A percentile compares a stretch with the other conserved stretches of the same genome.
Conservation (phyloP, 2,329 filamentous ascomycete species). For the Ascochyta koolunga region DNA sequence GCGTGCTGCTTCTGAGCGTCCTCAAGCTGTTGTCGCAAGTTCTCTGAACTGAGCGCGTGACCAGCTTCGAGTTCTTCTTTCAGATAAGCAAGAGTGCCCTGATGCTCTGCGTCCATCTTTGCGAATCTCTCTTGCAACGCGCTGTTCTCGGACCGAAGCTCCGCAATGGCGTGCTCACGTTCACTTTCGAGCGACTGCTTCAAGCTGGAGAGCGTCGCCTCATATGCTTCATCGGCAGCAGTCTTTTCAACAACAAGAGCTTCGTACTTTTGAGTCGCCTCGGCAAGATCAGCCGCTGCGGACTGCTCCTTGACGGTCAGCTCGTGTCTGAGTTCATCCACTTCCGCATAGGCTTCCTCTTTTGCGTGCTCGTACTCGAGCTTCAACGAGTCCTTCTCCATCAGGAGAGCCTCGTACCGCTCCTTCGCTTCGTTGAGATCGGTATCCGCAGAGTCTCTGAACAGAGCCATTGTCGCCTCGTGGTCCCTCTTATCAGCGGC, state of each 20-base stretch:
- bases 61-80: slow-evolving; percentile 38
- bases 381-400: slow-evolving; percentile 33
- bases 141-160: slow-evolving; percentile 36
- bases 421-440: slow-evolving; percentile 19
- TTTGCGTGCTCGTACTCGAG: slow-evolving; percentile 25
- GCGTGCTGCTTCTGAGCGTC: slow-evolving; percentile 34
- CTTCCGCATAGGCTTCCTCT: slow-evolving; percentile 8
- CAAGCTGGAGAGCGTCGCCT: slow-evolving; percentile 33
- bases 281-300: slow-evolving; percentile 11
- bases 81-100: slow-evolving; percentile 39
- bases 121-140: slow-evolving; percentile 29
- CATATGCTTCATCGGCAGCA: slow-evolving; percentile 36
- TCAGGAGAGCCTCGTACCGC: slow-evolving; percentile 26
- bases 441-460: slow-evolving; percentile 20
- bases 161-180: slow-evolving; percentile 30
- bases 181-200: slow-evolving; percentile 36
- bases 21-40: slow-evolving; percentile 35
- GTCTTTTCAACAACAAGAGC: slow-evolving; percentile 26
- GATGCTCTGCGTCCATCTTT: slow-evolving; percentile 37
- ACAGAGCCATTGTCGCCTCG: slow-evolving; percentile 25
- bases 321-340: slow-evolving; percentile 9
- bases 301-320: slow-evolving; percentile 9
- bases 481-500: slow-evolving; percentile 29
- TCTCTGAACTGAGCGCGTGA: slow-evolving; percentile 34
- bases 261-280: slow-evolving; percentile 19